Evolutionary conservation across 2,329 filamentous ascomycete species (phyloP).

Genomic region (Hortaea sp.): DNA sequence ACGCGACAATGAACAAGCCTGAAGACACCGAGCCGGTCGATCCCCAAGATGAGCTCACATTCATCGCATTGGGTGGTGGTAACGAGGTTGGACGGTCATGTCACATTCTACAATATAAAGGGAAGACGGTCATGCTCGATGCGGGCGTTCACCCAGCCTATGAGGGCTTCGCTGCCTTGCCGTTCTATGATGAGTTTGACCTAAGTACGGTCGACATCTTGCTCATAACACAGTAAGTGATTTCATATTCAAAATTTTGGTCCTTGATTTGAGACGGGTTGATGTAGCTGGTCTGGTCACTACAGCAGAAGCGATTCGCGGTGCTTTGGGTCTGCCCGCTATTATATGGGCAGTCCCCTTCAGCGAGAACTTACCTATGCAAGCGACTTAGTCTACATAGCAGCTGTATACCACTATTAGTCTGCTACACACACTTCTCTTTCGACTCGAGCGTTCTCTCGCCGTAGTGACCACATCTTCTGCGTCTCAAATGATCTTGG

Average conservation of each 20-base stretch:
- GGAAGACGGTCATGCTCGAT: constrained; percentile 98
- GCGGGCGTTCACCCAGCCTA: constrained; percentile 95
- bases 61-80: constrained; percentile 84
- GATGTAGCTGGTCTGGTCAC: constrained; percentile 6
- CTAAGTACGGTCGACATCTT: constrained; percentile 94
- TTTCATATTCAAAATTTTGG: background rate
- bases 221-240: constrained; percentile 97
- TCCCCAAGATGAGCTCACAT: constrained; percentile 86
- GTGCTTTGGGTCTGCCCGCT: background rate
- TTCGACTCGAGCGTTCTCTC: constrained; percentile 3
- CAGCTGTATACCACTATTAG: constrained; percentile 22
- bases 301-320: constrained; percentile 4
- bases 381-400: constrained; percentile 16
- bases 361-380: background rate
- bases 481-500: background rate
- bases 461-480: constrained; percentile 9
- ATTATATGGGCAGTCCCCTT: background rate
- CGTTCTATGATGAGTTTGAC: constrained; percentile 98
- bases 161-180: constrained; percentile 83
- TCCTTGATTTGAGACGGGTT: background rate
- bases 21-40: constrained; percentile 77
- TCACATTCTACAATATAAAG: constrained; percentile 98
- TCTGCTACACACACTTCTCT: constrained; percentile 2
- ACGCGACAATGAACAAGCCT: constrained; percentile 49
- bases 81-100: constrained; percentile 96